Evolutionary conservation across 1,284 basidiomycete species (phyloP), one percentile per base, ranked within the genome.

Genomic region (Phellinidium pouzarii): DNA sequence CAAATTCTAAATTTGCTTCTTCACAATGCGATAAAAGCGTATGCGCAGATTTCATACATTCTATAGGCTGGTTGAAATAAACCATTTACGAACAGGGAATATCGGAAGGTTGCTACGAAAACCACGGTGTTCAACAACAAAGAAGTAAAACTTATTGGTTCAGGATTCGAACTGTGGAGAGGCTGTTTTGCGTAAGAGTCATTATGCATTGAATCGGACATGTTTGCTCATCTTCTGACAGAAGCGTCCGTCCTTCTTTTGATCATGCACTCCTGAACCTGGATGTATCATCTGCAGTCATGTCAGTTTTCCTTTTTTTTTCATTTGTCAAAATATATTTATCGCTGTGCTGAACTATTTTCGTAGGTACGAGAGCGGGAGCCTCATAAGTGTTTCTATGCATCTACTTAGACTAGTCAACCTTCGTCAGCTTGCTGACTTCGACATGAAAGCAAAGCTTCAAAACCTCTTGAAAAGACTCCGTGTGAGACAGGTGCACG

Each of bases 241-340:
- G 53, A 44, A 51, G 40, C 26, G 43, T 51, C 20, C 41, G 53
- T 8, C 49, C 49, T 4, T 36, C 53, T 9, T 37, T 44, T 7
- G 44, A 47, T 3, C 47, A 46, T 42, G 29, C 45, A n/a, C 44
- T 55, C n/a, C 53, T 55, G 7, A 55, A 55, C 29, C 20, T 55
- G n/a, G 53, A 55, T 34, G 44, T 51, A 9, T 46, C 41, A 7
- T 42, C 48, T 23, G 29, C 49, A 14, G 42, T 51, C 14, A 46
- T 50, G 53, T 55, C 26, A 40, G 36, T 20, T 29, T 9, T 12
- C 9, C 46, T 26, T n/a, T 22, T 40, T 23, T 26, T 20, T 9
- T 14, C 8, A 9, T 45, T 12, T 6, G 9, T 40, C 29, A 9
- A 17, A 22, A 20, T 23, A 29, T n/a, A n/a, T n/a, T n/a, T n/a